Evolutionary conservation across 345 rosid genomes (phyloP), one percentile per base, ranked within the genome.

Genomic region (Hibiscus mutabilis): DNA sequence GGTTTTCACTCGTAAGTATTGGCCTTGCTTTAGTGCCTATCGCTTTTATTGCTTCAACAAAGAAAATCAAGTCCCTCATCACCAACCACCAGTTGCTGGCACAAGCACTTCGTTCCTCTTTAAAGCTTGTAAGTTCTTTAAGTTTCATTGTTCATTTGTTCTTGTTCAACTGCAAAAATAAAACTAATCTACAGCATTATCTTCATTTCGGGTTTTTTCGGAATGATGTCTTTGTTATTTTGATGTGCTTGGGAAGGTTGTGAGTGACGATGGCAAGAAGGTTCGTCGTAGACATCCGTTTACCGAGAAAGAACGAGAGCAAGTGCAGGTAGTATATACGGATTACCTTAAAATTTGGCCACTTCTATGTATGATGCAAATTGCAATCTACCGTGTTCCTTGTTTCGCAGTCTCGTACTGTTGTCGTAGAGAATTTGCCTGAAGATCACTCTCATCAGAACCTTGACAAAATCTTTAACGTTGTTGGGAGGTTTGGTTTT

Each of bases 381-480:
- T 18, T 53, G 21, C 9, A n/a, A 52, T 64, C 55, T 18, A 40
- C 44, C 44, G 0, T 37, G 8, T 10, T 42, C 21, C 12, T 69
- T 60, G 1, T 66, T 52, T 75, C 81, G 76, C 75, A 95, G 98
- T 84, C 88, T 58, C 82, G 97, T 19, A 96, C 89, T 14, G 92
- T 96, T 61, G 87, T 87, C 55, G 98, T 76, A 35, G 99, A 96
- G 87, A 96, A 96, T 82, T 81, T 96, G 79, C 99, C 99, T 25
- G 99, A 96, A 57, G 99, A 96, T 85, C 97, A 96, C 68, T 92
- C 98, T 64, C 91, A 96, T 76, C 99, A 89, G 49, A 92, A 90
- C 79, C 83, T 96, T 69, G 98, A 92, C 80, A 96, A 85, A 71
- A 86, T 92, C 63, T 96, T 91, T 69, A 79, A 90, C 73, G 89